Conservation (phyloP, 371 early-diverging fungal genomes). For the Mortierella sp. region DNA sequence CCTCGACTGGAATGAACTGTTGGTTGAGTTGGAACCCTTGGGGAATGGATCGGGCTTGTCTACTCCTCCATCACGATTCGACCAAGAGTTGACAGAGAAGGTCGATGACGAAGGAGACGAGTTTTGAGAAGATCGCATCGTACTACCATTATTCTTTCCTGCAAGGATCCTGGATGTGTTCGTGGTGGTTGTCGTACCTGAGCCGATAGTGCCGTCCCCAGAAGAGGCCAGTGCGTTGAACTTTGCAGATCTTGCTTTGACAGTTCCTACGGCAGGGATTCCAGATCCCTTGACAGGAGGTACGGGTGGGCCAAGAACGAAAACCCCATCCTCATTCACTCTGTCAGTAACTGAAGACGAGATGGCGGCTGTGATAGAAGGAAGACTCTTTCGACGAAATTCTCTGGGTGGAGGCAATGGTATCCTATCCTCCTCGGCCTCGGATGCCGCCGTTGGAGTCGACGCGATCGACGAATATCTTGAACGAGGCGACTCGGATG, state of each 20-base stretch:
- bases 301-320: slow-evolving; percentile 3
- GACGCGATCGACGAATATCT: not conserved
- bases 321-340: slow-evolving; percentile 8
- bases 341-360: not conserved
- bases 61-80: slow-evolving; percentile 22
- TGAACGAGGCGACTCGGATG: not conserved
- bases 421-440: slow-evolving; percentile 17
- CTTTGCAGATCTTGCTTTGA: slow-evolving; percentile 39
- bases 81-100: slow-evolving; percentile 22
- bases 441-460: not conserved
- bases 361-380: slow-evolving; percentile 7
- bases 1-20: not conserved
- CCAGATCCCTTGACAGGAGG: not conserved
- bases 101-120: slow-evolving; percentile 4
- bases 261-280: slow-evolving; percentile 19
- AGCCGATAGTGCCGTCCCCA: not conserved
- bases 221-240: slow-evolving; percentile 27
- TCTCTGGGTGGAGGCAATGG: slow-evolving; percentile 44
- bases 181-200: not conserved
- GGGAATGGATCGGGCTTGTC: slow-evolving; percentile 15
- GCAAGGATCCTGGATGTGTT: not conserved
- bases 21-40: slow-evolving; percentile 4
- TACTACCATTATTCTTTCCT: slow-evolving; percentile 4
- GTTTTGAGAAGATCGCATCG: not conserved
- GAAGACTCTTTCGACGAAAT: slow-evolving; percentile 28